phyloP scores from a whole-genome alignment of 2,329 filamentous ascomycete genomes.

The Ascosphaera apis region DNA sequence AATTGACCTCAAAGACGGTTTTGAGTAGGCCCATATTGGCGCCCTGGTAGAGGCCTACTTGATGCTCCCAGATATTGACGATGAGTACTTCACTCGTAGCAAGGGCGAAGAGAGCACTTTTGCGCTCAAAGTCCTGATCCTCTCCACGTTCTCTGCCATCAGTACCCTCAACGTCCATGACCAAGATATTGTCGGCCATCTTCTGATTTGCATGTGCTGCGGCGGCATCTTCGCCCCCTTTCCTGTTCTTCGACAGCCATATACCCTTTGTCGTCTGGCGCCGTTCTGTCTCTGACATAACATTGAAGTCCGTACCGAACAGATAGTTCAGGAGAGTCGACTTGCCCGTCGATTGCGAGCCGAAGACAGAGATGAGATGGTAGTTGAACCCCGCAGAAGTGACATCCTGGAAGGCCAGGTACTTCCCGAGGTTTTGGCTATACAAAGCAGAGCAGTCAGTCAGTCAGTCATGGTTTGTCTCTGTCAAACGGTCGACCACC shows the following conservation, averaged over 20 bases:
- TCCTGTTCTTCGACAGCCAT: constrained; percentile 97
- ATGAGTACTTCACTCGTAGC: constrained; percentile 96
- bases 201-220: constrained; percentile 10
- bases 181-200: constrained; percentile 95
- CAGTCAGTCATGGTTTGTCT: not conserved
- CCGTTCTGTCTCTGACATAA: constrained; percentile 88
- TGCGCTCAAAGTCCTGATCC: constrained; percentile 96
- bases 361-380: constrained; percentile 96
- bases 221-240: constrained; percentile 24
- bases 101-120: constrained; percentile 89
- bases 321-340: constrained; percentile 90
- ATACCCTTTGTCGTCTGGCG: constrained; percentile 98
- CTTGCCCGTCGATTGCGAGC: constrained; percentile 95
- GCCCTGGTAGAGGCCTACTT: constrained; percentile 92
- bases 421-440: constrained; percentile 56
- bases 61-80: constrained; percentile 98
- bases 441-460: constrained; percentile 4
- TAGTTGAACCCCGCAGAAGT: constrained; percentile 93
- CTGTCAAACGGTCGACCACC: not conserved
- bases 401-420: constrained; percentile 57
- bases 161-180: constrained; percentile 98
- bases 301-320: constrained; percentile 86
- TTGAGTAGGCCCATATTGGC: constrained; percentile 98
- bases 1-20: constrained; percentile 96
- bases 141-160: constrained; percentile 90